These are phyloP conservation scores for Lunularia cruciata DNA, from an alignment of 225 moss, liverwort and hornwort genomes.

Conservation along the genomic window DNA sequence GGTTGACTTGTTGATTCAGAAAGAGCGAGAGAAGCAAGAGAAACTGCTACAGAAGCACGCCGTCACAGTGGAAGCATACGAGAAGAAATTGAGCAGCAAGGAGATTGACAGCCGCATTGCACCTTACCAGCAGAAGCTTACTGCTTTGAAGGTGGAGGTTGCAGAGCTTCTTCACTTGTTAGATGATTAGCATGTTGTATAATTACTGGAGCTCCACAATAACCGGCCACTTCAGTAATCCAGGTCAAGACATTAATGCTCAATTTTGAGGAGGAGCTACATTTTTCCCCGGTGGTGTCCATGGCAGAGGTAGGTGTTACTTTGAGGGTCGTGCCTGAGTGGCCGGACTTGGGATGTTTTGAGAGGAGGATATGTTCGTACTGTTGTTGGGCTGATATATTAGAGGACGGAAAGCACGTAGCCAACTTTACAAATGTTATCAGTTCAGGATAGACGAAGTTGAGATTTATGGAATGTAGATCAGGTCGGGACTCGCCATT, in stretches of 20 bases:
- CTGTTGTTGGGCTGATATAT: slow-evolving; percentile 4
- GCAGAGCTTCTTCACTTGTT: slow-evolving; percentile 55
- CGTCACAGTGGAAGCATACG: slow-evolving; percentile 79
- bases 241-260: slow-evolving; percentile 17
- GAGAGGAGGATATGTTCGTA: neutral
- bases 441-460: neutral
- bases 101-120: slow-evolving; percentile 83
- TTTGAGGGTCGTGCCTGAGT: slow-evolving; percentile 12
- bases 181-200: slow-evolving; percentile 55
- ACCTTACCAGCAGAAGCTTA: slow-evolving; percentile 75
- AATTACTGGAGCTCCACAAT: neutral
- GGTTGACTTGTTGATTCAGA: slow-evolving; percentile 78
- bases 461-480: neutral
- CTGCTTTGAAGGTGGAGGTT: slow-evolving; percentile 71
- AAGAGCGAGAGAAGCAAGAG: slow-evolving; percentile 94
- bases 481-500: neutral
- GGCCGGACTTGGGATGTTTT: slow-evolving; percentile 13
- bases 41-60: slow-evolving; percentile 91
- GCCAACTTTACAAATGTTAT: neutral
- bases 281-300: slow-evolving; percentile 18
- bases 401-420: neutral
- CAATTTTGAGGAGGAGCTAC: slow-evolving; percentile 29
- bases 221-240: neutral
- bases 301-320: slow-evolving; percentile 13
- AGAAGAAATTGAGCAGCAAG: slow-evolving; percentile 77